phyloP scores from a whole-genome alignment of 2,329 filamentous ascomycete genomes.

The Fusarium ramigenum region DNA sequence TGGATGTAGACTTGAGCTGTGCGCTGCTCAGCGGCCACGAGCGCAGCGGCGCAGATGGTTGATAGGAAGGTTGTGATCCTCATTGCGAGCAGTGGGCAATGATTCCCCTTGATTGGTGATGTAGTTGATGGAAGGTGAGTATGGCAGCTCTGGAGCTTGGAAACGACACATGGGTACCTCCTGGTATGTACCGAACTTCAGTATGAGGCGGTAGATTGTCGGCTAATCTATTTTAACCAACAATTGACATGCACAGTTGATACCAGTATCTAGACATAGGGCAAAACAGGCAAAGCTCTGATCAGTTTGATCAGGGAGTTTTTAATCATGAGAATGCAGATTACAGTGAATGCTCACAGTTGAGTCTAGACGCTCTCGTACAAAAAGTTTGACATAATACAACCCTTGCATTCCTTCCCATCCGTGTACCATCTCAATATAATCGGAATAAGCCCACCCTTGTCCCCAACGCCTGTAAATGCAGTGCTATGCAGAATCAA shows the following conservation, averaged over 20 bases:
- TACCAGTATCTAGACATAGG: neutral
- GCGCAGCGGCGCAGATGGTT: slow-evolving; percentile 54
- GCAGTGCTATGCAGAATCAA: slow-evolving; percentile 33
- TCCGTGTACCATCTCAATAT: slow-evolving; percentile 29
- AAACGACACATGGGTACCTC: slow-evolving; percentile 33
- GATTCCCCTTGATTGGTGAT: neutral
- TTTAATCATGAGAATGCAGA: neutral
- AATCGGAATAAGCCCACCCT: slow-evolving; percentile 17
- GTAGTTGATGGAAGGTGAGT: neutral
- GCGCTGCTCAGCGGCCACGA: slow-evolving; percentile 53
- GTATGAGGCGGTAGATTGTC: slow-evolving; percentile 27
- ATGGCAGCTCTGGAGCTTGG: slow-evolving; percentile 15
- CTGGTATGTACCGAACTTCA: neutral
- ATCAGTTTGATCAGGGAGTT: neutral
- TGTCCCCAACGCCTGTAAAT: slow-evolving; percentile 40
- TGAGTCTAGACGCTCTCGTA: slow-evolving; percentile 20
- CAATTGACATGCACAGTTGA: neutral
- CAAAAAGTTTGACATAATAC: slow-evolving; percentile 23
- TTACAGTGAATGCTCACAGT: neutral
- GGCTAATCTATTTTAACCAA: slow-evolving; percentile 25
- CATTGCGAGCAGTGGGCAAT: slow-evolving; percentile 47
- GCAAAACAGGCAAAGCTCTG: neutral
- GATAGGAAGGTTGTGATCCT: slow-evolving; percentile 53
- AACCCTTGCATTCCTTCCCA: slow-evolving; percentile 2
- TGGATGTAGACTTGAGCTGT: slow-evolving; percentile 65